Evolutionary conservation across 1,284 basidiomycete species (phyloP), one percentile per base, ranked within the genome.

Genomic region (Heterobasidion occidentale): DNA sequence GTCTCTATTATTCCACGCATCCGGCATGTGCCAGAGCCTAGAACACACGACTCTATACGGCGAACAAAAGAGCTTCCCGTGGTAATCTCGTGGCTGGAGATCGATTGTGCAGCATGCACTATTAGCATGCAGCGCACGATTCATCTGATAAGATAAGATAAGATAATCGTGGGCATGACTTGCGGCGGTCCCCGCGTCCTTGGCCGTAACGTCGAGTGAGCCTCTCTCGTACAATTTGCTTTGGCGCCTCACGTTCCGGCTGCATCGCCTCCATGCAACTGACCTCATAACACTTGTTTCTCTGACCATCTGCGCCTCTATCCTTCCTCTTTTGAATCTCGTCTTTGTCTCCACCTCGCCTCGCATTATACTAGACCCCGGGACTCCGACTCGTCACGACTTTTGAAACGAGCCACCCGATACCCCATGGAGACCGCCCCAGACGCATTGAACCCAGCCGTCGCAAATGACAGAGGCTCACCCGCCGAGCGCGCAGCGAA

Each of bases 401-500:
- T 27, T 27, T 4, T 27, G 4, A 27, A 27, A 27, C 27, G 6
- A 27, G 27, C 4, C 27, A 27, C 27, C 27, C 27, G 27, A 42
- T 42, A 42, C 38, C 38, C 38, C 38, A 71, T 71, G 69, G 68
- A 70, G 55, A 61, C 67, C 44, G 56, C 68, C 14, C 68, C 65
- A 2, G 65, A 67, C 49, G 67, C 61, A 50, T 61, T 67, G 52
- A 52, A 54, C 53, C 54, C 61, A 20, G 59, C 46, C 4, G 33
- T 45, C 44, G 56, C 49, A 7, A 51, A 49, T 4, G 36, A 44
- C 17, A 55, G 51, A 34, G 56, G 60, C 55, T 68, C 71, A 33
- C 63, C 70, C 50, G 64, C 67, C 9, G 58, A 71, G 36, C 71
- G 71, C 36, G 81, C 77, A 15, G 68, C 71, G 17, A 81, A 80